phyloP scores from a whole-genome alignment of 371 early-diverging fungal genomes.

The Apophysomyces sp. region DNA sequence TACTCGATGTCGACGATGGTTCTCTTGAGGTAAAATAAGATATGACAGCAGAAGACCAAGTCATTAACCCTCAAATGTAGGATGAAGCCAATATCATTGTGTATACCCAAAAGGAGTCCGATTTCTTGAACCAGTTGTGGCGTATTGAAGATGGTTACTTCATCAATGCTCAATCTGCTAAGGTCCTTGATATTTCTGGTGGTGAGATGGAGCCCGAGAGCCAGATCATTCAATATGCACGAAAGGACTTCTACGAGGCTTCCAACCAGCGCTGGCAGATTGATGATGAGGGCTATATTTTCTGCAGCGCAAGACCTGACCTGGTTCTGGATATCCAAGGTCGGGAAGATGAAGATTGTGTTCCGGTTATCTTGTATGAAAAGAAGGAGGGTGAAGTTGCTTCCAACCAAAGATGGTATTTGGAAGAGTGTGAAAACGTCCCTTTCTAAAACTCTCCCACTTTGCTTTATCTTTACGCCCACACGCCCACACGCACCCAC shows the following conservation, averaged over 20 bases:
- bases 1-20: constrained; percentile 26
- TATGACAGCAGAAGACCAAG: not conserved
- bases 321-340: constrained; percentile 35
- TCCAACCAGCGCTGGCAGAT: constrained; percentile 35
- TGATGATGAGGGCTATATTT: constrained; percentile 31
- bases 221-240: constrained; percentile 27
- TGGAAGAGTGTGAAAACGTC: not conserved
- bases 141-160: constrained; percentile 27
- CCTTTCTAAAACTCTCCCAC: not conserved
- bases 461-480: no score
- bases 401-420: constrained; percentile 30
- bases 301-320: constrained; percentile 18
- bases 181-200: constrained; percentile 28
- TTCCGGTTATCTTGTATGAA: constrained; percentile 25
- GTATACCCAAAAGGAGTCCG: constrained; percentile 20
- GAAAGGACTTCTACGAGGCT: constrained; percentile 27
- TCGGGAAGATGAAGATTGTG: constrained; percentile 24
- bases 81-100: constrained; percentile 29
- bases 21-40: constrained; percentile 21
- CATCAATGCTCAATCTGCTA: constrained; percentile 32
- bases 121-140: constrained; percentile 32
- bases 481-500: no score
- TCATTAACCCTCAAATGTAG: not conserved
- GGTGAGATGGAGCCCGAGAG: constrained; percentile 31
- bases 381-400: constrained; percentile 31